Conservation (phyloP, 768 basidiomycete genomes). For the Psilocybe subaeruginosa region DNA sequence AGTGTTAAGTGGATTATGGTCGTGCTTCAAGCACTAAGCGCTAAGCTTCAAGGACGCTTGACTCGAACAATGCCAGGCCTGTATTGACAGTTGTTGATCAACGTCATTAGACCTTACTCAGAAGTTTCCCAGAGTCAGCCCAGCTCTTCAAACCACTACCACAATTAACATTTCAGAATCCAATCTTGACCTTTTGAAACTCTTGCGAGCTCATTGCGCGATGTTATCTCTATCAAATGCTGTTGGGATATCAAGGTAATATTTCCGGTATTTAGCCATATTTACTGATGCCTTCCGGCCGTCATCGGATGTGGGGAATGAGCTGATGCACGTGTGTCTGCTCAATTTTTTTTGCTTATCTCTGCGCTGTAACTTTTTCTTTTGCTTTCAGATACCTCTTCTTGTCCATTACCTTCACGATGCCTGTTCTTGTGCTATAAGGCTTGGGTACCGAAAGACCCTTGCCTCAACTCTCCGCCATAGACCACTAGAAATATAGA, state of each 20-base stretch:
- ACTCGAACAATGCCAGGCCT: not conserved
- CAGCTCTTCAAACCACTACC: conserved; percentile 1
- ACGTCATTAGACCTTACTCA: not conserved
- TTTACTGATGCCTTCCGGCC: conserved; percentile 20
- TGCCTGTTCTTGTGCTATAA: conserved; percentile 58
- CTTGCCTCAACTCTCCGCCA: conserved; percentile 31
- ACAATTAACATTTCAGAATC: not conserved
- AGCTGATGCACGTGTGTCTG: conserved; percentile 20
- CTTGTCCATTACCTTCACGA: conserved; percentile 29
- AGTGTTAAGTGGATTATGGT: not conserved
- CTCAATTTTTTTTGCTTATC: conserved; percentile 20
- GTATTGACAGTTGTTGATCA: conserved; percentile 20
- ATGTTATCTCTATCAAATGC: not conserved
- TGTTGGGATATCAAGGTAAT: not conserved
- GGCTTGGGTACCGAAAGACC: conserved; percentile 45
- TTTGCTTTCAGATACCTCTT: conserved; percentile 9
- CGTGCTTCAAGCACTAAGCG: not conserved
- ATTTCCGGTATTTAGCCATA: conserved; percentile 11
- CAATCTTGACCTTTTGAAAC: not conserved
- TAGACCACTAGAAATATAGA: conserved; percentile 28
- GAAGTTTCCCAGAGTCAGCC: conserved; percentile 11
- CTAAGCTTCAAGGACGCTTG: not conserved
- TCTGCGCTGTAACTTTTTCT: not conserved
- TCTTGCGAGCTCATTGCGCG: not conserved
- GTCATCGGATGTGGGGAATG: conserved; percentile 5